Percentiles rank a stretch among this genome's conserved stretches.
Conservation (phyloP, 495 filamentous ascomycete species). For the Massariosphaeria phaeospora region DNA sequence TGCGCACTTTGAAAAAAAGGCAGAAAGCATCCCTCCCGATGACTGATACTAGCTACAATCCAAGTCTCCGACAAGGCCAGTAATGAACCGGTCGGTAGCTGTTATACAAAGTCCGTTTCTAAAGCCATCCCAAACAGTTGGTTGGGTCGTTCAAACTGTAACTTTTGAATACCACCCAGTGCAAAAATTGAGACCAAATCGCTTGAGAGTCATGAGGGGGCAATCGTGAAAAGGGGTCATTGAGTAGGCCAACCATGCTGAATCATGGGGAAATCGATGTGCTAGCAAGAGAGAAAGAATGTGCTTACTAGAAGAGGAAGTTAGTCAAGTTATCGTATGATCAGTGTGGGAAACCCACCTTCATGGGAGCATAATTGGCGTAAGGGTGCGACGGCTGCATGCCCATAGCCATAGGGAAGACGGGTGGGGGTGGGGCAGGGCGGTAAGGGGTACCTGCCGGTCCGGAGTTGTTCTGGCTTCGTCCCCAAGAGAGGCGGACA, state of each 20-base stretch:
- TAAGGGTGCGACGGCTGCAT: constrained; percentile 60
- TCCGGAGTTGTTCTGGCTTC: constrained; percentile 98
- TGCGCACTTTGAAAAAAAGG: constrained; percentile 24
- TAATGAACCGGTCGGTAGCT: constrained; percentile 17
- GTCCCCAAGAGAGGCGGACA: constrained; percentile 94
- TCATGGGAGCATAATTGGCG: constrained; percentile 49
- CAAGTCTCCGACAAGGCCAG: constrained; percentile 17
- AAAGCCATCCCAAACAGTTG: constrained; percentile 20
- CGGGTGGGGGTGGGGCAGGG: constrained; percentile 85
- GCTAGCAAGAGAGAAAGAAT: constrained; percentile 24
- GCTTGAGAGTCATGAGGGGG: constrained; percentile 28
- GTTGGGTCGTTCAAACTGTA: constrained; percentile 26
- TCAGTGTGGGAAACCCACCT: constrained; percentile 15
- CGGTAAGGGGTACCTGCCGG: constrained; percentile 95
- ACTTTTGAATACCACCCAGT: constrained; percentile 33
- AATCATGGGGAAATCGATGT: constrained; percentile 11
- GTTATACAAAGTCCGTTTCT: constrained; percentile 30
- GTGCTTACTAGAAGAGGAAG: constrained; percentile 30
- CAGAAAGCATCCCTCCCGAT: constrained; percentile 18
- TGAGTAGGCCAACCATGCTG: constrained; percentile 26
- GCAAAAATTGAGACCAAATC: constrained; percentile 23
- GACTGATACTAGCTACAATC: constrained; percentile 31
- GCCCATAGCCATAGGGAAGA: constrained; percentile 76
- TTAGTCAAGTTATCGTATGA: constrained; percentile 2
- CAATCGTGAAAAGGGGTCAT: constrained; percentile 30